A percentile compares a stretch with the other conserved stretches of the same genome.
These are phyloP conservation scores for Skeletonema grethae DNA, from an alignment of 108 stramenopile genomes.

Conservation along the genomic window DNA sequence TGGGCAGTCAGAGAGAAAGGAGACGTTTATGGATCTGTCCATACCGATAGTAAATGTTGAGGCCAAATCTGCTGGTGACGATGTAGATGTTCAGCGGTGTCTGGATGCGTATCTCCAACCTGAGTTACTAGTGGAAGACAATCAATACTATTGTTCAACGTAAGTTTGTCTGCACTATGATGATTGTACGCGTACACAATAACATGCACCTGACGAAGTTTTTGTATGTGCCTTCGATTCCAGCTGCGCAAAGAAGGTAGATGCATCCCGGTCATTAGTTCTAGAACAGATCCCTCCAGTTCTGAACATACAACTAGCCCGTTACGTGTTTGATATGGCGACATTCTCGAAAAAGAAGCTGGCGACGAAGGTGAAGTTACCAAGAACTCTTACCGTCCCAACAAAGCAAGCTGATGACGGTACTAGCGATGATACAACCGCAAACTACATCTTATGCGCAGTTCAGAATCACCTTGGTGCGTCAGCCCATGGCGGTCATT, in stretches of 20 bases:
- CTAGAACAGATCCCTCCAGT: conserved; percentile 73
- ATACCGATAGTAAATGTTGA: conserved; percentile 61
- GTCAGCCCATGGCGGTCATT: conserved; percentile 86
- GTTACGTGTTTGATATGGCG: conserved; percentile 79
- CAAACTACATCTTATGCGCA: conserved; percentile 67
- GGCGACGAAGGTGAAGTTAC: conserved; percentile 70
- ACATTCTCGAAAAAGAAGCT: conserved; percentile 73
- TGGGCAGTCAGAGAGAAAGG: conserved; percentile 48
- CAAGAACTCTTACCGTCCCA: conserved; percentile 48
- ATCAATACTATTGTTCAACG: conserved; percentile 74
- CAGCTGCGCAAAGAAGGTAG: conserved; percentile 60
- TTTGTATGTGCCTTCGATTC: conserved; percentile 1
- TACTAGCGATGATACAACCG: neutral
- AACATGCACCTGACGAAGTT: neutral
- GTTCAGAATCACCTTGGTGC: conserved; percentile 83
- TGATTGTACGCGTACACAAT: neutral
- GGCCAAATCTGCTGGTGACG: conserved; percentile 17
- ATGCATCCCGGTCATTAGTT: conserved; percentile 57
- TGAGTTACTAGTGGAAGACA: conserved; percentile 77
- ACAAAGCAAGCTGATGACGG: neutral
- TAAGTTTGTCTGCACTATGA: conserved; percentile 2
- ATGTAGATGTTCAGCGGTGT: conserved; percentile 75
- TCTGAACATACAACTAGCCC: conserved; percentile 81
- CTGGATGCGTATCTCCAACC: conserved; percentile 63
- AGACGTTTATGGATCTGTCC: conserved; percentile 75